phyloP scores from a whole-genome alignment of 352 stramenopile species.

The Globisporangium spiculum region DNA sequence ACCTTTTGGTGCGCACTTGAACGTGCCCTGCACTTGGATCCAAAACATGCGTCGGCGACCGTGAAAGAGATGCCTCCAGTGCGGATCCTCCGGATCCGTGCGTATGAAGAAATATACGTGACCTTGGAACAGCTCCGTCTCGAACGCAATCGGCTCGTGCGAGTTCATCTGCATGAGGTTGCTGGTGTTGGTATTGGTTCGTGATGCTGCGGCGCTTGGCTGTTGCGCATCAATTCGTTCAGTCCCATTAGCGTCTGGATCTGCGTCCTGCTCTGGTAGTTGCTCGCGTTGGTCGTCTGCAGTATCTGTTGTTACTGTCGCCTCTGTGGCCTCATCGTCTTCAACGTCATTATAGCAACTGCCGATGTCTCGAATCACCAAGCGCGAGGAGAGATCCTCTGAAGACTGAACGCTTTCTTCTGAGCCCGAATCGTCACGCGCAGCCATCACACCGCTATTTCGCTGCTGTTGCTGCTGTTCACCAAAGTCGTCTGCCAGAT shows the following conservation, averaged over 20 bases:
- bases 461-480: neutral
- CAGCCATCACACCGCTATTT: neutral
- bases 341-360: slow-evolving; percentile 7
- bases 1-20: slow-evolving; percentile 58
- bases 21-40: slow-evolving; percentile 86
- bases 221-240: neutral
- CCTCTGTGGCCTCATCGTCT: neutral
- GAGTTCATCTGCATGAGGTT: slow-evolving; percentile 58
- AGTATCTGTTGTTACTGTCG: neutral
- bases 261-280: neutral
- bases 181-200: neutral
- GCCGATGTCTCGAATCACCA: slow-evolving; percentile 43
- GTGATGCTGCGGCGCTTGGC: neutral
- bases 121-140: slow-evolving; percentile 86
- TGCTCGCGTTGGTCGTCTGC: neutral
- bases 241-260: neutral
- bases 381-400: slow-evolving; percentile 14
- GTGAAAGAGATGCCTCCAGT: slow-evolving; percentile 55
- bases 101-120: slow-evolving; percentile 81
- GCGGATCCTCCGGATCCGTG: slow-evolving; percentile 51
- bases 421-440: neutral
- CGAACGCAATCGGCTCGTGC: slow-evolving; percentile 59
- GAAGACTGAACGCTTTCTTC: slow-evolving; percentile 1
- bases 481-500: slow-evolving; percentile 1
- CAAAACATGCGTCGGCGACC: slow-evolving; percentile 78